Base-by-base conservation (phyloP, 1,284 basidiomycete species). In the Cryptococcus floricola region DNA sequence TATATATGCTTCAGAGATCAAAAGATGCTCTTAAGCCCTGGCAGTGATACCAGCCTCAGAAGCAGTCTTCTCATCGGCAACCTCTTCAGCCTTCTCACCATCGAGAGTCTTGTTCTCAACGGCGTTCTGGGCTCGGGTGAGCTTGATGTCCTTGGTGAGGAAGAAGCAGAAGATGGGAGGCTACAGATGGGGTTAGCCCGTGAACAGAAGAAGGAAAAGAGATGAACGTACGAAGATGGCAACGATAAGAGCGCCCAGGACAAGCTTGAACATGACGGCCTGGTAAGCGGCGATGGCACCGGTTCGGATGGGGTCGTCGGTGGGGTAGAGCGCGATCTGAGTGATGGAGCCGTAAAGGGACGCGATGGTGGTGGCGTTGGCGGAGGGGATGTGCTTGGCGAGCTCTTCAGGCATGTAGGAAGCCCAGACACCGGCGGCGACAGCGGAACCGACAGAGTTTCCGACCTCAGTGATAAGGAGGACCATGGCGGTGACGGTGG, bases 401-500 rank as follows among this genome's bases (percentile, higher is more conserved):
- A 91, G 80, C 56, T 82, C 80, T 0, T 62, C 64, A 16, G 87
- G 87, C 83, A 68, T 67, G 53, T 59, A 54, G 27, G 57, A 56
- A 6, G 63, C 58, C 74, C 71, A 75, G 39, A 73, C 54, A 4
- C 59, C 64, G 1, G 71, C 61, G 14, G 76, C 80, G 34, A 78
- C 70, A 5, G 81, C 80, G 0, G 78, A 76, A 9, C 81, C 81
- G 43, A 81, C 75, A 10, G 77, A 77, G 56, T 80, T 81, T 25
- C 82, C 82, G 14, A 82, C 77, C 66, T 82, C 82, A 38, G 81
- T 80, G 47, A 80, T 75, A 39, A 93, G 81, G 37, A 92, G 79
- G 14, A 91, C 84, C 60, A 91, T 80, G 0, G 91, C 90, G 5
- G 87, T 92, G 52, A 87, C 87, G 62, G 87, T 85, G 0, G 88